These are phyloP conservation scores for Hermanozyma aechmeae DNA, from an alignment of 805 yeast genomes.

Conservation along the genomic window DNA sequence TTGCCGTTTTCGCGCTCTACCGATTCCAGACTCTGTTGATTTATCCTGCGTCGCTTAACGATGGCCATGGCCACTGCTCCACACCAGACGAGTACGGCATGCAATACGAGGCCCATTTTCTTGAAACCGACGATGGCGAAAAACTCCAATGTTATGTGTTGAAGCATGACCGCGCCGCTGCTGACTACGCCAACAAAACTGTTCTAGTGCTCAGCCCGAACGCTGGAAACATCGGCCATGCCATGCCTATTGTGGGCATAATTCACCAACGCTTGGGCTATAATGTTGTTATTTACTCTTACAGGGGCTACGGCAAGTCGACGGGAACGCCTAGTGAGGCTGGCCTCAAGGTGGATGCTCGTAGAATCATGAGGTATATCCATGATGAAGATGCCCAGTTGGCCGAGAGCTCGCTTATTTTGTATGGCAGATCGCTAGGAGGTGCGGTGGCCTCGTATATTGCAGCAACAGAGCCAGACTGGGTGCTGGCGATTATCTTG, in stretches of 20 bases:
- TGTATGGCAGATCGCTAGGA: constrained; percentile 88
- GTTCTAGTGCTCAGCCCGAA: constrained; percentile 78
- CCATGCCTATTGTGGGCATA: constrained; percentile 67
- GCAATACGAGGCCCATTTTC: constrained; percentile 46
- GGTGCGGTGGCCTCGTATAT: constrained; percentile 90
- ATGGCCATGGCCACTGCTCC: constrained; percentile 62
- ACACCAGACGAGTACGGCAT: constrained; percentile 67
- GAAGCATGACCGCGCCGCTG: constrained; percentile 33
- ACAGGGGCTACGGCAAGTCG: constrained; percentile 84
- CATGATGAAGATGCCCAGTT: constrained; percentile 40
- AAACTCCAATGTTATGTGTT: constrained; percentile 56
- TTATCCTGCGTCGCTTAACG: constrained; percentile 78
- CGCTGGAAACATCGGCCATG: constrained; percentile 94
- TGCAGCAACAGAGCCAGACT: constrained; percentile 46
- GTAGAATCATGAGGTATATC: constrained; percentile 56
- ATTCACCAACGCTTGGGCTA: constrained; percentile 54
- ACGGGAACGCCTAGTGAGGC: constrained; percentile 67
- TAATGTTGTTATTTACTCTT: constrained; percentile 79
- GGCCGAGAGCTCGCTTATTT: constrained; percentile 42
- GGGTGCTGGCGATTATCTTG: constrained; percentile 56
- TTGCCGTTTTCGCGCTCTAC: constrained; percentile 46
- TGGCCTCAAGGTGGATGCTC: constrained; percentile 80
- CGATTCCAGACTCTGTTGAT: constrained; percentile 55
- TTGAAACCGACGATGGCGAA: constrained; percentile 66
- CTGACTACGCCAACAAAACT: constrained; percentile 49